These are phyloP conservation scores for Backusella tuberculispora DNA, from an alignment of 192 early-diverging fungal genomes.

Conservation along the genomic window DNA sequence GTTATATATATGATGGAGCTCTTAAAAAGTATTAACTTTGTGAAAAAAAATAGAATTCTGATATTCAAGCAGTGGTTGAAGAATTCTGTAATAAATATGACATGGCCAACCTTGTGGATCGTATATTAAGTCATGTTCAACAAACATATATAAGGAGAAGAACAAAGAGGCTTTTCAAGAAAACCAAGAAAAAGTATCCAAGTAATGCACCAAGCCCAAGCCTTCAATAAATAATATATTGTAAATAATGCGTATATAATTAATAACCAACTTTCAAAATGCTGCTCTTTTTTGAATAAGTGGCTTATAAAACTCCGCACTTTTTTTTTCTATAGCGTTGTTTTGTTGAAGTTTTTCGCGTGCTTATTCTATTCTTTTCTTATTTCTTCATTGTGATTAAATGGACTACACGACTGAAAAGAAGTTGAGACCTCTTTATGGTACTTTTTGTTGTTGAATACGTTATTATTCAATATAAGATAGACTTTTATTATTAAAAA, in stretches of 20 bases:
- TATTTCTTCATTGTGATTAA: background rate
- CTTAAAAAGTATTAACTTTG: background rate
- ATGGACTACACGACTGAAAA: conserved; percentile 46
- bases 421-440: conserved; percentile 63
- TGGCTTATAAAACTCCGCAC: background rate
- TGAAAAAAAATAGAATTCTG: background rate
- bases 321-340: background rate
- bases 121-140: background rate
- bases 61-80: background rate
- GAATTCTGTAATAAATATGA: background rate
- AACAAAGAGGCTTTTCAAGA: background rate
- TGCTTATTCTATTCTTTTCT: background rate
- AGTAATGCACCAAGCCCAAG: background rate
- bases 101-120: background rate
- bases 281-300: background rate
- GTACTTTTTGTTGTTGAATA: conserved; percentile 29
- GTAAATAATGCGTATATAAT: too few relatives aligned
- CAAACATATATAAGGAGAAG: background rate
- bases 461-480: background rate
- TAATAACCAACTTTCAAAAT: too few relatives aligned
- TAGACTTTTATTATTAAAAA: background rate
- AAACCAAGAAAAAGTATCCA: background rate
- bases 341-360: background rate
- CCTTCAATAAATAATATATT: background rate
- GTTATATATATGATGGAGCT: too few relatives aligned